Percentiles rank a stretch among this genome's conserved stretches.
phyloP scores from a whole-genome alignment of 257 asterid species.

The Nicotiana benthamiana region DNA sequence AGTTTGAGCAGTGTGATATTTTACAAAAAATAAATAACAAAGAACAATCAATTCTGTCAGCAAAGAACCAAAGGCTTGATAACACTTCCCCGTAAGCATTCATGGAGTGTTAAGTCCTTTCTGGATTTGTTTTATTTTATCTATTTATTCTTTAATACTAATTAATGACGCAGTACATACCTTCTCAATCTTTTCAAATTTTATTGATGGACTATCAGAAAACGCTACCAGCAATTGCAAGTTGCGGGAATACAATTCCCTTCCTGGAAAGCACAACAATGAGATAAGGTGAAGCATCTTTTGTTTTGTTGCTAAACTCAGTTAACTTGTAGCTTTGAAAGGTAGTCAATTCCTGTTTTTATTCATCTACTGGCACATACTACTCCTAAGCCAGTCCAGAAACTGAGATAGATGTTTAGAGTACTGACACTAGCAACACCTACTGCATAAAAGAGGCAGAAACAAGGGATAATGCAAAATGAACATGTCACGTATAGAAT shows the following conservation, averaged over 20 bases:
- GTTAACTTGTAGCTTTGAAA: background rate
- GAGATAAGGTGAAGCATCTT: background rate
- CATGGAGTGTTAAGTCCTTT: background rate
- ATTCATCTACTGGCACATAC: background rate
- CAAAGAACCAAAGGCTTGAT: background rate
- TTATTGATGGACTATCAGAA: slow-evolving; percentile 60
- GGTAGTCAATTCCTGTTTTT: background rate
- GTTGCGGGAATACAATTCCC: slow-evolving; percentile 68
- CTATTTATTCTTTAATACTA: background rate
- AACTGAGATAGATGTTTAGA: background rate
- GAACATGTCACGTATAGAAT: background rate
- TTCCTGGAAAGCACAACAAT: slow-evolving; percentile 39
- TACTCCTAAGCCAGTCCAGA: background rate
- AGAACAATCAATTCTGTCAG: background rate
- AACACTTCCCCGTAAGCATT: background rate
- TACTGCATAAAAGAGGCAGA: background rate
- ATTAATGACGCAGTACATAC: slow-evolving; percentile 24
- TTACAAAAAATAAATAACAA: background rate
- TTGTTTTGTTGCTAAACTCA: background rate
- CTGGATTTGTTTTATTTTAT: background rate
- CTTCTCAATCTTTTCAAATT: slow-evolving; percentile 50
- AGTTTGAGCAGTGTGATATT: background rate
- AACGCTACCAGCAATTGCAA: slow-evolving; percentile 75
- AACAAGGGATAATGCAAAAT: background rate
- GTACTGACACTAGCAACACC: background rate